Evolutionary conservation across 1,284 basidiomycete genomes (phyloP).

Genomic region (Coriolopsis trogii): DNA sequence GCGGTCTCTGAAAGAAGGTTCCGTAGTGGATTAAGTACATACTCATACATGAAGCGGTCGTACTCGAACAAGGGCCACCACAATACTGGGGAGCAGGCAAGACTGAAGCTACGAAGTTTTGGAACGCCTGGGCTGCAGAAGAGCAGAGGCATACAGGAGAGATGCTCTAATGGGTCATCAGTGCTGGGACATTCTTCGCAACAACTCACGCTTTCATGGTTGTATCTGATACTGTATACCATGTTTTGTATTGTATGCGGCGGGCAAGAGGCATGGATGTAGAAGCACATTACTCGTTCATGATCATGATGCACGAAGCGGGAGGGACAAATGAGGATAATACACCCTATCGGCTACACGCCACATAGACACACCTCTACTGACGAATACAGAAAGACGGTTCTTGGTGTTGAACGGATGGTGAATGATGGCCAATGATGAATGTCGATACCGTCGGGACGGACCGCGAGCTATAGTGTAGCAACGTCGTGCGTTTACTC

Average conservation of each 20-base stretch:
- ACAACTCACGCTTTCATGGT: not conserved
- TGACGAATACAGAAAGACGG: conserved; percentile 16
- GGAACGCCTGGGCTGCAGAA: conserved; percentile 56
- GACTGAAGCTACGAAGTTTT: conserved; percentile 56
- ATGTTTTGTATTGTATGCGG: conserved; percentile 20
- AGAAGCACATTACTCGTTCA: conserved; percentile 17
- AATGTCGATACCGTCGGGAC: conserved; percentile 8
- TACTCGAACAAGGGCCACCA: conserved; percentile 50
- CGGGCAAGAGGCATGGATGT: conserved; percentile 8
- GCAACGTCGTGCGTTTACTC: conserved; percentile 30
- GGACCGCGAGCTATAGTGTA: conserved; percentile 9
- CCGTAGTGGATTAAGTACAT: conserved; percentile 61
- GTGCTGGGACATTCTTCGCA: conserved; percentile 1
- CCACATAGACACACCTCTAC: conserved; percentile 16
- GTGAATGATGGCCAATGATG: conserved; percentile 3
- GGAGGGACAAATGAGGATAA: conserved; percentile 8
- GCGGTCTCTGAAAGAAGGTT: not conserved
- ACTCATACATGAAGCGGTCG: conserved; percentile 59
- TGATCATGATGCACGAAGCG: conserved; percentile 11
- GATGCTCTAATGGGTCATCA: conserved; percentile 2
- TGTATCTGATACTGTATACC: conserved; percentile 14
- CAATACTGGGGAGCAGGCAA: conserved; percentile 57
- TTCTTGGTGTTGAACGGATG: conserved; percentile 4
- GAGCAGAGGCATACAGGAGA: conserved; percentile 38
- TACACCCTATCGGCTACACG: conserved; percentile 23